These are phyloP conservation scores for Aquilaria yunnanensis DNA, from an alignment of 345 rosid species.

Conservation along the genomic window DNA sequence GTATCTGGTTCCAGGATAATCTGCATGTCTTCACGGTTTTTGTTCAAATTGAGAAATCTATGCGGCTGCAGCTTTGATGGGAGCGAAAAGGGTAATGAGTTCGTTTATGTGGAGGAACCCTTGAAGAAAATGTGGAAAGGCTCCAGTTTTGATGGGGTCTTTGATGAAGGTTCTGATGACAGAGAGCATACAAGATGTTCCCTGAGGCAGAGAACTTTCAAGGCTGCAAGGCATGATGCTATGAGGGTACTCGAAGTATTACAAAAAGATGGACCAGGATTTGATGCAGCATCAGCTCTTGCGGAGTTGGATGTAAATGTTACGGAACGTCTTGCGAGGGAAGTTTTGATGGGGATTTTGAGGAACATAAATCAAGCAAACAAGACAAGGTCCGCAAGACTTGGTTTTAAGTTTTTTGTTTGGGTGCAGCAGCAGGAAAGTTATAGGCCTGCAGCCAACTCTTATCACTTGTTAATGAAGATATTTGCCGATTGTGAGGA, in stretches of 20 bases:
- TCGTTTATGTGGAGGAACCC: conserved; percentile 41
- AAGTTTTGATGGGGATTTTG: conserved; percentile 63
- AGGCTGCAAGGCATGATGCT: conserved; percentile 36
- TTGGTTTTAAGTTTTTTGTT: conserved; percentile 61
- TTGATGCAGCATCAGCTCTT: conserved; percentile 34
- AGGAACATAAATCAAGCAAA: conserved; percentile 31
- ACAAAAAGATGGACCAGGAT: conserved; percentile 47
- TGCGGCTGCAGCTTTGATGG: conserved; percentile 26
- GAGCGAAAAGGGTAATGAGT: conserved; percentile 27
- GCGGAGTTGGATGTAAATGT: conserved; percentile 48
- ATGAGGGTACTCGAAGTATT: conserved; percentile 44
- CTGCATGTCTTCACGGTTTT: conserved; percentile 25
- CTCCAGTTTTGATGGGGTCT: conserved; percentile 22
- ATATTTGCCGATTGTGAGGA: conserved; percentile 68
- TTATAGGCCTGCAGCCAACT: conserved; percentile 51
- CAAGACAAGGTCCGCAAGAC: conserved; percentile 45
- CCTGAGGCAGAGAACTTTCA: conserved; percentile 22
- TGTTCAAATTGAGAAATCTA: conserved; percentile 31
- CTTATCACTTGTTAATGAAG: conserved; percentile 69
- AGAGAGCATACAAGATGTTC: conserved; percentile 15
- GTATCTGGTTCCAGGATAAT: conserved; percentile 34
- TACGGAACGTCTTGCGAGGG: conserved; percentile 61
- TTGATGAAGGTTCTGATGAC: conserved; percentile 16
- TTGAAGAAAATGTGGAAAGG: conserved; percentile 33
- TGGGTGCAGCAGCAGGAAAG: conserved; percentile 54